Evolutionary conservation across 2,329 filamentous ascomycete genomes (phyloP).

Genomic region (Tolypocladium capitatum): DNA sequence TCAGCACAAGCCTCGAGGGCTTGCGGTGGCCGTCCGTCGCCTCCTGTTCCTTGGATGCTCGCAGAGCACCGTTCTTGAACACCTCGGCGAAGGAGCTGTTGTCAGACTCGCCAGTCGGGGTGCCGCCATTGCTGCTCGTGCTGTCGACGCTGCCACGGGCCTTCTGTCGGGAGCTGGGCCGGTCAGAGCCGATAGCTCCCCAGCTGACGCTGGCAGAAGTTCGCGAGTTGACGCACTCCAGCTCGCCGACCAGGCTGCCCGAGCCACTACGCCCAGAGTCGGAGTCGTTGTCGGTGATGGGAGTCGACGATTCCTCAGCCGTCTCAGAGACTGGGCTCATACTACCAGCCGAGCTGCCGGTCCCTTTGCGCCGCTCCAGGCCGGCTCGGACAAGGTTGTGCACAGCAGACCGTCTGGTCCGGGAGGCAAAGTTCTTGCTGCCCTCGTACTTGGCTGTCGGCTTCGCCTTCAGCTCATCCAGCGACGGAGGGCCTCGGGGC

Average conservation of each 20-base stretch:
- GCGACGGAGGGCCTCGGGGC: constrained; percentile 77
- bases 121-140: constrained; percentile 39
- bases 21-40: constrained; percentile 55
- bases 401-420: constrained; percentile 82
- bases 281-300: constrained; percentile 61
- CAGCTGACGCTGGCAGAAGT: constrained; percentile 59
- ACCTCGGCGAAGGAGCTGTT: constrained; percentile 51
- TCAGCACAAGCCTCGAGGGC: constrained; percentile 76
- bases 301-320: constrained; percentile 51
- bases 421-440: constrained; percentile 92
- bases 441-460: constrained; percentile 89
- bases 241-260: constrained; percentile 66
- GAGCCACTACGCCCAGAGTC: constrained; percentile 61
- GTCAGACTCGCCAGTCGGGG: constrained; percentile 31
- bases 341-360: constrained; percentile 58
- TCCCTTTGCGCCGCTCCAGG: constrained; percentile 69
- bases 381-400: constrained; percentile 86
- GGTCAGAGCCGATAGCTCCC: constrained; percentile 78
- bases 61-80: constrained; percentile 45
- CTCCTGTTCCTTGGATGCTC: constrained; percentile 39
- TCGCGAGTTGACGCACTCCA: constrained; percentile 57
- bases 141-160: constrained; percentile 50
- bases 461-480: constrained; percentile 82
- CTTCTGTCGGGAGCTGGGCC: constrained; percentile 60
- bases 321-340: constrained; percentile 85